These are phyloP conservation scores for Omphalea diandra DNA, from an alignment of 441 rosid genomes.

Conservation along the genomic window DNA sequence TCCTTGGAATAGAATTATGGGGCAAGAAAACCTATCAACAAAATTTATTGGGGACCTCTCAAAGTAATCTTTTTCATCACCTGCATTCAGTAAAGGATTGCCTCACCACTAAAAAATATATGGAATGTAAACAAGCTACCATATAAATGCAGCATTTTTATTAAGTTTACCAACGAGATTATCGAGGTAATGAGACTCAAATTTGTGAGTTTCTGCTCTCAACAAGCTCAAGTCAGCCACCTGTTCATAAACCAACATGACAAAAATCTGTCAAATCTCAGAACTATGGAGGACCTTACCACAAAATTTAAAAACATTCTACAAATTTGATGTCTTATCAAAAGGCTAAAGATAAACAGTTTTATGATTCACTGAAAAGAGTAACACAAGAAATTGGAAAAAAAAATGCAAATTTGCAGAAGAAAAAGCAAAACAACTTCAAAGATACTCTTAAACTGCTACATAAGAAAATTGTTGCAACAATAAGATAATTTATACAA, in stretches of 20 bases:
- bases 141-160: neutral
- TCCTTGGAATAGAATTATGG: conserved; percentile 90
- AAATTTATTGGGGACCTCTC: conserved; percentile 85
- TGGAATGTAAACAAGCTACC: neutral
- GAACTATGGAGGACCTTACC: neutral
- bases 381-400: no score
- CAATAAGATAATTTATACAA: neutral
- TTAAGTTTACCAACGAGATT: conserved; percentile 83
- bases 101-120: conserved; percentile 14
- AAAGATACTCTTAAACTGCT: conserved; percentile 1
- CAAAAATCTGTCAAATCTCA: conserved; percentile 15
- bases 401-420: neutral
- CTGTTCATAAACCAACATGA: conserved; percentile 38
- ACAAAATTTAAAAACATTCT: neutral
- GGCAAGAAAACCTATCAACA: conserved; percentile 82
- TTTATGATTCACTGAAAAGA: neutral
- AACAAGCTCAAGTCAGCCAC: conserved; percentile 75
- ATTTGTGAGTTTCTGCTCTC: conserved; percentile 78
- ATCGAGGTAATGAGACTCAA: conserved; percentile 80
- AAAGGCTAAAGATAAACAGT: neutral
- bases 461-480: neutral
- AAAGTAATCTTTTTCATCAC: conserved; percentile 56
- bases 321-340: neutral
- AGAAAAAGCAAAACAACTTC: neutral
- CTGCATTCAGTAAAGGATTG: conserved; percentile 38